Conservation (phyloP, 2,329 filamentous ascomycete genomes). For the Didymellaceae sp. region DNA sequence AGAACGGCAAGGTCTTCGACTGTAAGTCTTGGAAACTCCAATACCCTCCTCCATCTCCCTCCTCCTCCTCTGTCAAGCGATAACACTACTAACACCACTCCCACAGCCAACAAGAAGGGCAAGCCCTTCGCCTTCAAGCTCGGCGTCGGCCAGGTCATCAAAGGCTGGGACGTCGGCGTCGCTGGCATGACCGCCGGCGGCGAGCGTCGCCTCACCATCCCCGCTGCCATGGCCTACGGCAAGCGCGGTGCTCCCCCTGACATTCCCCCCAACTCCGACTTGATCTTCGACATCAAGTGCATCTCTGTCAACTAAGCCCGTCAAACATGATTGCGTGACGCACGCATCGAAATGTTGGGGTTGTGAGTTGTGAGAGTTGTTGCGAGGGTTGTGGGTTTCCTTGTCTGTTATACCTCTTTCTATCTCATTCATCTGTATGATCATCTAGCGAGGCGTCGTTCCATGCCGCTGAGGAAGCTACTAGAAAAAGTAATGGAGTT, state of each 20-base stretch:
- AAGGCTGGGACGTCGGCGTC: conserved; percentile 97
- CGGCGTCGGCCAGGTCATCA: conserved; percentile 94
- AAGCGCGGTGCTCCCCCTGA: conserved; percentile 75
- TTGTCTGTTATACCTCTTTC: conserved; percentile 22
- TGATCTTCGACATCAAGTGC: conserved; percentile 80
- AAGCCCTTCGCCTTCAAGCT: conserved; percentile 97
- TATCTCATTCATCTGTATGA: conserved; percentile 27
- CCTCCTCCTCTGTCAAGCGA: background rate
- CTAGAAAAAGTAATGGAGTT: conserved; percentile 43
- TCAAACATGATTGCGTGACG: no score
- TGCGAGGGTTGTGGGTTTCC: no score
- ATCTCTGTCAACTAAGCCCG: conserved; percentile 57
- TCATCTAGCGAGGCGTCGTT: conserved; percentile 44
- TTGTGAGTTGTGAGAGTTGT: no score
- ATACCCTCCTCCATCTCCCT: no score
- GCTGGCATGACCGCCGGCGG: conserved; percentile 91
- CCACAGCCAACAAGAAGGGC: conserved; percentile 93
- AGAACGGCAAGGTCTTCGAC: conserved; percentile 94
- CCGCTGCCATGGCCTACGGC: conserved; percentile 87
- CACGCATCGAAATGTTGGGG: no score
- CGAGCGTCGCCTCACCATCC: conserved; percentile 91
- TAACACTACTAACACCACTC: conserved; percentile 24
- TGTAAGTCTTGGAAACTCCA: conserved; percentile 61
- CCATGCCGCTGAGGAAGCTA: conserved; percentile 50
- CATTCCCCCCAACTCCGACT: conserved; percentile 88